Percentiles rank a stretch among this genome's conserved stretches.
Evolutionary conservation across 2,329 filamentous ascomycete species (phyloP).

Genomic region (Kalmusia sp.): DNA sequence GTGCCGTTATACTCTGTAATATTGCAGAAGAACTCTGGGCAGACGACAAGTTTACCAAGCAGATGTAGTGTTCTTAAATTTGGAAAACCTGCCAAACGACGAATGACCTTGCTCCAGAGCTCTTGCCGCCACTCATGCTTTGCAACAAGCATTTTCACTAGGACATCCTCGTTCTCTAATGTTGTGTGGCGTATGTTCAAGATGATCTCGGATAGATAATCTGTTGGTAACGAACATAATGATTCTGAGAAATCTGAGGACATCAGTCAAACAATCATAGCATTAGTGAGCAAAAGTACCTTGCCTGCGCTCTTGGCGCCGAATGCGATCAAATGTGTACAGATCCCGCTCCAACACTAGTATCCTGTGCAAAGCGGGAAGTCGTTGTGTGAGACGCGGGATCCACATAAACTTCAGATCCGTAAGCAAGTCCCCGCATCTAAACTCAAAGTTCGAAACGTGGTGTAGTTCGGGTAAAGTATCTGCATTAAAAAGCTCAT

Average conservation of each 20-base stretch:
- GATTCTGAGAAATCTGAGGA: not conserved
- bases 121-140: not conserved
- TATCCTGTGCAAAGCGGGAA: not conserved
- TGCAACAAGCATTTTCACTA: not conserved
- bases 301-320: not conserved
- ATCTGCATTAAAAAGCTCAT: not conserved
- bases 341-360: not conserved
- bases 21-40: slow-evolving; percentile 9
- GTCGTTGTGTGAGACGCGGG: not conserved
- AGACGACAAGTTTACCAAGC: slow-evolving; percentile 6
- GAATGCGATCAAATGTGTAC: not conserved
- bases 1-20: slow-evolving; percentile 2
- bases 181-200: not conserved
- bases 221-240: not conserved
- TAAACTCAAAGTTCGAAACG: not conserved
- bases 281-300: not conserved
- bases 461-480: not conserved
- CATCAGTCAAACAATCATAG: not conserved
- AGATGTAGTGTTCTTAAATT: not conserved
- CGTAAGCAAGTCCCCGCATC: not conserved
- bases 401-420: not conserved
- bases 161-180: not conserved
- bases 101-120: not conserved
- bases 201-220: not conserved
- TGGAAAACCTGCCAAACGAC: slow-evolving; percentile 1